Percentiles rank a stretch among this genome's conserved stretches.
Conservation (phyloP, 2,329 filamentous ascomycete genomes). For the Xylariomycetidae sp. region DNA sequence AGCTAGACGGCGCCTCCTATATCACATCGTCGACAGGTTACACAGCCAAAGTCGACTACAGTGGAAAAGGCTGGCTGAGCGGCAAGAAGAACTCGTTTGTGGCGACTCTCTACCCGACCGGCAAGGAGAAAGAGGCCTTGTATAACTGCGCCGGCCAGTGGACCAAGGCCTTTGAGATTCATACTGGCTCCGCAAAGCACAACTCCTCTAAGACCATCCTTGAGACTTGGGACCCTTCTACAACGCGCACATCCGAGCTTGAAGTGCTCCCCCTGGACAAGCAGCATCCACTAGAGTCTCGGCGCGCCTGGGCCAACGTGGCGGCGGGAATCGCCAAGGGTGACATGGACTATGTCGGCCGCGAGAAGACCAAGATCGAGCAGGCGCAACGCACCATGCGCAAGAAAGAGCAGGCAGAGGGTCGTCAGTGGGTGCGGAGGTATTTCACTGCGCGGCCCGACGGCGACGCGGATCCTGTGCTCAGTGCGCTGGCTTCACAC, state of each 20-base stretch:
- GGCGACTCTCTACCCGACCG: constrained; percentile 36
- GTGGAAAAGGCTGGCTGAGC: constrained; percentile 39
- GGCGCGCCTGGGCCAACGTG: constrained; percentile 76
- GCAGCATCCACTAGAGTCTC: constrained; percentile 76
- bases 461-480: constrained; percentile 37
- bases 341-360: constrained; percentile 67
- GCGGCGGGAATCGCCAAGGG: constrained; percentile 66
- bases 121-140: constrained; percentile 30
- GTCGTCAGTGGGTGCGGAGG: constrained; percentile 71
- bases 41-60: constrained; percentile 42
- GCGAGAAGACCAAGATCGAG: constrained; percentile 76
- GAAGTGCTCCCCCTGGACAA: constrained; percentile 50
- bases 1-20: constrained; percentile 40
- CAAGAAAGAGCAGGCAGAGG: constrained; percentile 47
- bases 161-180: constrained; percentile 36
- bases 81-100: constrained; percentile 44
- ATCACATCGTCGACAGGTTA: constrained; percentile 41
- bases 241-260: constrained; percentile 20
- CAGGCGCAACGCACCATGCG: constrained; percentile 75
- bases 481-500: constrained; percentile 38
- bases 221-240: constrained; percentile 35
- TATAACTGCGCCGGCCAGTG: constrained; percentile 37
- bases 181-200: constrained; percentile 23
- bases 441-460: constrained; percentile 63
- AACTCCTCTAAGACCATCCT: constrained; percentile 28